Conservation (phyloP, 1,139 yeast species). For the Protomyces pachydermus region DNA sequence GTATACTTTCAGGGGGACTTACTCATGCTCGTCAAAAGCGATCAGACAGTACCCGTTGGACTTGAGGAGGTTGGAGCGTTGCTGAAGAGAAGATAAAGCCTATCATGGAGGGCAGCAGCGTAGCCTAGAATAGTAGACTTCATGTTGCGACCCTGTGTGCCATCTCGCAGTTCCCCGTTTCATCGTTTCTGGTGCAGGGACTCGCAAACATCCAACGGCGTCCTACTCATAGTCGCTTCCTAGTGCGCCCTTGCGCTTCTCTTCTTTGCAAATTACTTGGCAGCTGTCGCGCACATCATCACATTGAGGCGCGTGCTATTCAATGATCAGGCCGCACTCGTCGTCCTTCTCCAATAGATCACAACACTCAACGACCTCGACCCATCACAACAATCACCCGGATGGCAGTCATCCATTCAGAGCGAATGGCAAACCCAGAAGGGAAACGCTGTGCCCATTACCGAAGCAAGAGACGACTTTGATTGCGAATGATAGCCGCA, state of each 20-base stretch:
- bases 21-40: background rate
- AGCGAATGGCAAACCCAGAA: background rate
- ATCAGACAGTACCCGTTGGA: background rate
- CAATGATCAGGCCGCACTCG: background rate
- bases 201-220: too few species aligned
- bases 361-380: background rate
- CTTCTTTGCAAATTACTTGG: too few species aligned
- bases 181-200: too few species aligned
- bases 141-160: too few species aligned
- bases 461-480: background rate
- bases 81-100: background rate
- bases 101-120: too few species aligned
- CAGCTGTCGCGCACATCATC: too few species aligned
- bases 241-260: too few species aligned
- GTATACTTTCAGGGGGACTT: conserved; percentile 39
- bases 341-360: background rate
- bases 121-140: too few species aligned
- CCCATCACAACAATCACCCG: background rate
- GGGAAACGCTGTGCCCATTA: background rate
- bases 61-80: background rate
- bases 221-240: too few species aligned
- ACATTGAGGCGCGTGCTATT: background rate
- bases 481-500: conserved; percentile 10
- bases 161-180: too few species aligned
- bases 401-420: background rate